Evolutionary conservation across 176 grass and related monocot species (phyloP).

Genomic region (Carex parvula): DNA sequence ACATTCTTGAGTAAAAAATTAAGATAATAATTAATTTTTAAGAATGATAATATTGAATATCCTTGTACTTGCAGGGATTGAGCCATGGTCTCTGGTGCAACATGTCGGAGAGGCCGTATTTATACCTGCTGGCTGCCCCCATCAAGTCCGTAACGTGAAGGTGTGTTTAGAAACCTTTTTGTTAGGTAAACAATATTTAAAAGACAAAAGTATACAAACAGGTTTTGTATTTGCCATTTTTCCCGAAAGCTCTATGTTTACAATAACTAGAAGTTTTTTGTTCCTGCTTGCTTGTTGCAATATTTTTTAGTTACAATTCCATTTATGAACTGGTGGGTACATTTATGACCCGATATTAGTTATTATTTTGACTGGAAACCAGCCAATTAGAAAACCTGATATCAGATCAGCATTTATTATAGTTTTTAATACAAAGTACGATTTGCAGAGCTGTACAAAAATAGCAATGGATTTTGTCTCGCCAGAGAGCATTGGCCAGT

Average conservation of each 20-base stretch:
- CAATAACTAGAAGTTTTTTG: neutral
- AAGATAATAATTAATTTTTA: neutral
- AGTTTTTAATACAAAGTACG: neutral
- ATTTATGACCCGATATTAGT: neutral
- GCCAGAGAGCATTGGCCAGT: slow-evolving; percentile 14
- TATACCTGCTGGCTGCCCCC: slow-evolving; percentile 82
- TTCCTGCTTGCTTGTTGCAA: neutral
- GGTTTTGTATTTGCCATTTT: too few species aligned
- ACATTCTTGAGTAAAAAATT: neutral
- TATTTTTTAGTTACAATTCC: neutral
- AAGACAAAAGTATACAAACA: neutral
- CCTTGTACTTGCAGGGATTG: slow-evolving; percentile 45
- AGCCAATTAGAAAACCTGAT: neutral
- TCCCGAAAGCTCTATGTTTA: neutral
- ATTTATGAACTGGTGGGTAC: neutral
- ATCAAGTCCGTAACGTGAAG: slow-evolving; percentile 88
- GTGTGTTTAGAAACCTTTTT: slow-evolving; percentile 26
- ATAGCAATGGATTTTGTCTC: slow-evolving; percentile 79
- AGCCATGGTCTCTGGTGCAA: slow-evolving; percentile 80
- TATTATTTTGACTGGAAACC: neutral
- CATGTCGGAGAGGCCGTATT: slow-evolving; percentile 77
- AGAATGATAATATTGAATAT: neutral
- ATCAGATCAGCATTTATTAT: slow-evolving; percentile 4
- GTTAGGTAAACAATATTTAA: neutral
- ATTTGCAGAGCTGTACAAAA: slow-evolving; percentile 68